Evolutionary conservation across 78 protist species (phyloP).

Genomic region (Paratrimastix pyriformis): DNA sequence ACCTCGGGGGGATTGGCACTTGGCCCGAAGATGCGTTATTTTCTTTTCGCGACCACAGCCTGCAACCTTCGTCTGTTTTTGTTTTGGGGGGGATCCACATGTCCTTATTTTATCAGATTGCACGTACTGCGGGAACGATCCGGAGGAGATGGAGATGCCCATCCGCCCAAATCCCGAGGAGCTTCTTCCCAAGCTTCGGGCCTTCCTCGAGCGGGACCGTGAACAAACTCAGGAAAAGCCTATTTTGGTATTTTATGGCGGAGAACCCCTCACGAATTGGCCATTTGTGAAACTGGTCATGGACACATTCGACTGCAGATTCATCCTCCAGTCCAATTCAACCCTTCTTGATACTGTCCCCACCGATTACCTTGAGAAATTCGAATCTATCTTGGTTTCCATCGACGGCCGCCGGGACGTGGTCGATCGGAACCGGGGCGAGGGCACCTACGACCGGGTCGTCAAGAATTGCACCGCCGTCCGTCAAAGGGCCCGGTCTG

Average conservation of each 20-base stretch:
- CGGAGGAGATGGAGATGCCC: constrained; percentile 29
- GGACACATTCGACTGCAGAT: constrained; percentile 2
- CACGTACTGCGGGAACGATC: constrained; percentile 19
- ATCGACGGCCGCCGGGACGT: constrained; percentile 14
- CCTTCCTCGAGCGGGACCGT: not conserved
- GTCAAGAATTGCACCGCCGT: not conserved
- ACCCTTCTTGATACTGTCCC: constrained; percentile 12
- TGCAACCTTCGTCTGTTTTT: constrained; percentile 24
- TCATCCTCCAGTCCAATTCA: constrained; percentile 30
- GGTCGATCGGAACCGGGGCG: not conserved
- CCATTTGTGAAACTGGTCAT: not conserved
- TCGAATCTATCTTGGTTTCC: constrained; percentile 15
- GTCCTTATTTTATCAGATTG: not conserved
- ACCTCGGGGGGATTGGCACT: too few species aligned
- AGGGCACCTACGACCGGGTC: not conserved
- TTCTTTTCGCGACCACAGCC: constrained; percentile 16
- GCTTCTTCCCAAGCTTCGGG: not conserved
- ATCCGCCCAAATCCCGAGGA: not conserved
- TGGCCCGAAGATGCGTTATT: constrained; percentile 31
- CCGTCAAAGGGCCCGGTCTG: not conserved
- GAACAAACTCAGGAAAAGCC: not conserved
- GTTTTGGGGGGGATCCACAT: not conserved
- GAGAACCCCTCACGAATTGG: constrained; percentile 26
- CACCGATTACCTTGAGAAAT: not conserved
- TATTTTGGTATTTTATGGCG: constrained; percentile 26